These are phyloP conservation scores for Debaryomyces tyrocola DNA, from an alignment of 805 yeast genomes.

Conservation along the genomic window DNA sequence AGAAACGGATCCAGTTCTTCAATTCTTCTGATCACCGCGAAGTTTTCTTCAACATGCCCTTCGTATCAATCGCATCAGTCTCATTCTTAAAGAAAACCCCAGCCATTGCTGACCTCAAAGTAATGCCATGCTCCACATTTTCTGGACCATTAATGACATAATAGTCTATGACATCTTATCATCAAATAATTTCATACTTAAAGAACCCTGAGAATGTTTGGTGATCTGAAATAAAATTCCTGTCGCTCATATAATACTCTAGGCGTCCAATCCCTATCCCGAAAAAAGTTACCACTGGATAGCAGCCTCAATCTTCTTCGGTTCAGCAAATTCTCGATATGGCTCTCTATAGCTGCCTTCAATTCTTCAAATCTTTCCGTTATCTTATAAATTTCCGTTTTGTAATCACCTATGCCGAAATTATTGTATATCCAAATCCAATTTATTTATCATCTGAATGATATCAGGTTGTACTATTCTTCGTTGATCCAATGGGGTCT, in stretches of 20 bases:
- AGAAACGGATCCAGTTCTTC: neutral
- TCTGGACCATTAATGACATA: no score
- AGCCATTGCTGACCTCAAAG: constrained; percentile 4
- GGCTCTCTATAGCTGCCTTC: neutral
- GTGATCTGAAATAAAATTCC: no score
- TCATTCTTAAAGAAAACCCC: neutral
- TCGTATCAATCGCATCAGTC: neutral
- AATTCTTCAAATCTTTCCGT: neutral
- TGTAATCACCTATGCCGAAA: constrained; percentile 2
- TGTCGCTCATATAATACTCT: no score
- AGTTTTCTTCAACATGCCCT: neutral
- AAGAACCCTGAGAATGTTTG: no score
- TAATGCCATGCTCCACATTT: neutral
- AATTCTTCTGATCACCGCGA: neutral
- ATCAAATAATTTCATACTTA: no score
- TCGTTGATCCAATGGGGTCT: neutral
- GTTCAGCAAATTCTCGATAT: no score
- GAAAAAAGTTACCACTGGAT: no score
- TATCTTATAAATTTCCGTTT: neutral
- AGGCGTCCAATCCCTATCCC: no score
- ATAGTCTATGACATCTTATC: no score
- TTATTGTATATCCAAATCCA: neutral
- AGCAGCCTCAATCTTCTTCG: neutral
- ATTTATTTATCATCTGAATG: neutral
- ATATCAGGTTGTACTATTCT: neutral